Evolutionary conservation across 148 eudicot species (phyloP).

Genomic region (Cornus florida): DNA sequence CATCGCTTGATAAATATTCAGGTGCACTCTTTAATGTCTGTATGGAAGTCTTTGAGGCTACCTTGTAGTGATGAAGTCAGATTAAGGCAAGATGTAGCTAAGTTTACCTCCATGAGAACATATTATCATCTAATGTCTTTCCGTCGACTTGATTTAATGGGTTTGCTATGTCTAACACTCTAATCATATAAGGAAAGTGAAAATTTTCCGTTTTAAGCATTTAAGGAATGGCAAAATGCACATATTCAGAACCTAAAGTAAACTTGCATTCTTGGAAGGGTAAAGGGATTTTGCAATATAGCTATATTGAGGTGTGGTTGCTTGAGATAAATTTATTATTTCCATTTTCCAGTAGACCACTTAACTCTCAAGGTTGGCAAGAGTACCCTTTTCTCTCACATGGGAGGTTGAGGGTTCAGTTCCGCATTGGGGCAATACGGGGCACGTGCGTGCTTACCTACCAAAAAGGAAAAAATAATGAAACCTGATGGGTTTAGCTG

Average conservation of each 20-base stretch:
- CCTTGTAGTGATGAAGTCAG: not conserved
- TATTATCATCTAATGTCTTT: no score
- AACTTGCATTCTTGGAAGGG: not conserved
- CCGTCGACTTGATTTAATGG: no score
- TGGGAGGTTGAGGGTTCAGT: no score
- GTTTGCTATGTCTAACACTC: no score
- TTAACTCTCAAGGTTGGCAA: not conserved
- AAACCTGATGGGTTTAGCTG: not conserved
- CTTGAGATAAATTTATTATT: not conserved
- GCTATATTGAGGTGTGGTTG: not conserved
- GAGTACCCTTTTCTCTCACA: no score
- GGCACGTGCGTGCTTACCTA: no score
- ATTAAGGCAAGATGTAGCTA: not conserved
- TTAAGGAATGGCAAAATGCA: no score
- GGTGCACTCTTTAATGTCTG: not conserved
- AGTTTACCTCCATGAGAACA: not conserved
- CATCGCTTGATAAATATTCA: slow-evolving; percentile 10
- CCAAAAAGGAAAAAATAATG: no score
- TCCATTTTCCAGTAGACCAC: not conserved
- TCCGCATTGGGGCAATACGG: no score
- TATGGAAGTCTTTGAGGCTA: not conserved
- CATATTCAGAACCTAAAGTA: not conserved
- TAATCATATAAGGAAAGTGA: no score
- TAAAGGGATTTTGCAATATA: not conserved
- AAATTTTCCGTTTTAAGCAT: no score